Percentiles rank a stretch among this genome's conserved stretches.
These are phyloP conservation scores for Xylaria sp. DNA, from an alignment of 2,329 filamentous ascomycete species.

Conservation along the genomic window DNA sequence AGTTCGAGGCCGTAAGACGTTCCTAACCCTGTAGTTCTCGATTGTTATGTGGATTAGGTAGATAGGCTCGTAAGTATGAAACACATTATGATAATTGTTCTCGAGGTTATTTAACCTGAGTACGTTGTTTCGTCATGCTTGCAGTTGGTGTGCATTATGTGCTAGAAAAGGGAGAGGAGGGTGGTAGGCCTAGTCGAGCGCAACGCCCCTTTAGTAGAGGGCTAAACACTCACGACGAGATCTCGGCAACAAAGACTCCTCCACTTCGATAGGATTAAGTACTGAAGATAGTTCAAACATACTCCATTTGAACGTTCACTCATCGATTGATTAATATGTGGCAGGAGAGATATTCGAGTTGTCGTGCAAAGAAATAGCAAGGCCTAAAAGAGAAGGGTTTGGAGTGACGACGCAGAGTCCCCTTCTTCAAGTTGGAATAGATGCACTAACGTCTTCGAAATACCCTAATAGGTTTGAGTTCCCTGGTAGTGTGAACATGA, in stretches of 20 bases:
- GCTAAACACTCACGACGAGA: neutral
- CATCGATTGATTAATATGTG: neutral
- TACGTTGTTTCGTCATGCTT: neutral
- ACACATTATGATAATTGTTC: neutral
- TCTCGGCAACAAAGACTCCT: neutral
- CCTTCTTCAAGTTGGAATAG: neutral
- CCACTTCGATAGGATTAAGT: neutral
- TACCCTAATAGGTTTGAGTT: too few relatives aligned
- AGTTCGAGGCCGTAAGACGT: neutral
- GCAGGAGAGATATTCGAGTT: neutral
- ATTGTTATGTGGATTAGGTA: neutral
- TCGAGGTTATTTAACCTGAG: neutral
- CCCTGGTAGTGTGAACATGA: too few relatives aligned
- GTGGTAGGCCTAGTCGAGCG: neutral
- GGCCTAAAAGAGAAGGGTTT: neutral
- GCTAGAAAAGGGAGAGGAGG: neutral
- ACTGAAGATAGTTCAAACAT: neutral
- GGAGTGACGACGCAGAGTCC: neutral
- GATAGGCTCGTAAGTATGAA: neutral
- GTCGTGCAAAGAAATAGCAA: neutral
- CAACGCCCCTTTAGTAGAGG: neutral
- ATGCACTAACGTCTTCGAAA: too few relatives aligned
- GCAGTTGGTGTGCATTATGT: neutral
- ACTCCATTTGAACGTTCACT: neutral
- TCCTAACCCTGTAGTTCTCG: neutral